phyloP scores from a whole-genome alignment of 2,329 filamentous ascomycete genomes.

The Hypoxylon sp. region DNA sequence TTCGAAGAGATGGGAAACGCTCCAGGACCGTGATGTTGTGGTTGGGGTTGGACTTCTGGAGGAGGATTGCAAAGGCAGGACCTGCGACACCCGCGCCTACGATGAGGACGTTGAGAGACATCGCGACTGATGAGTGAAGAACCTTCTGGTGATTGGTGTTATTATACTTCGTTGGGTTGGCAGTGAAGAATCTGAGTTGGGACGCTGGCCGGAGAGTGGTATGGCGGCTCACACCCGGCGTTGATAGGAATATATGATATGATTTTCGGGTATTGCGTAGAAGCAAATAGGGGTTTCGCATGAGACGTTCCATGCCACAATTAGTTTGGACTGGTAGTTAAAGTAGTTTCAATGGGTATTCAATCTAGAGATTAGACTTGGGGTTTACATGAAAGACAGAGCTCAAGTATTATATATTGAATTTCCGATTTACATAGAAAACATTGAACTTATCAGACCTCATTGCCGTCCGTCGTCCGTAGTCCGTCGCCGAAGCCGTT shows the following conservation, averaged over 20 bases:
- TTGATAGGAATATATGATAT: neutral
- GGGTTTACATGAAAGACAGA: neutral
- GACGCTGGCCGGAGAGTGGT: neutral
- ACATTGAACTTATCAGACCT: too few species aligned
- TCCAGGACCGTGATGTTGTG: constrained; percentile 54
- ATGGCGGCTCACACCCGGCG: neutral
- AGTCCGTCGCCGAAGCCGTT: neutral
- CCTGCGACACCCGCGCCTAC: constrained; percentile 55
- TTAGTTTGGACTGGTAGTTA: neutral
- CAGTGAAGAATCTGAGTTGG: constrained; percentile 7
- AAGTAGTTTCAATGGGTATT: too few species aligned
- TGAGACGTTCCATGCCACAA: neutral
- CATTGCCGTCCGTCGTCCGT: constrained; percentile 2
- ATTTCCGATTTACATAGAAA: too few species aligned
- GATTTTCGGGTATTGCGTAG: neutral
- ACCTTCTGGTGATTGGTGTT: neutral
- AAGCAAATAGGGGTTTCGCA: neutral
- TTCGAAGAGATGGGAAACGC: constrained; percentile 48
- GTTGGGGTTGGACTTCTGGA: constrained; percentile 48
- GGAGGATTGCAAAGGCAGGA: constrained; percentile 52
- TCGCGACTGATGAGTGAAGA: constrained; percentile 17
- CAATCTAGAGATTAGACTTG: neutral
- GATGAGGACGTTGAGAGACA: constrained; percentile 55
- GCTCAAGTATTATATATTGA: neutral
- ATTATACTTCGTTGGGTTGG: neutral